A percentile compares a stretch with the other conserved stretches of the same genome.
Conservation (phyloP, 257 asterid genomes). For the Solanum rostratum region DNA sequence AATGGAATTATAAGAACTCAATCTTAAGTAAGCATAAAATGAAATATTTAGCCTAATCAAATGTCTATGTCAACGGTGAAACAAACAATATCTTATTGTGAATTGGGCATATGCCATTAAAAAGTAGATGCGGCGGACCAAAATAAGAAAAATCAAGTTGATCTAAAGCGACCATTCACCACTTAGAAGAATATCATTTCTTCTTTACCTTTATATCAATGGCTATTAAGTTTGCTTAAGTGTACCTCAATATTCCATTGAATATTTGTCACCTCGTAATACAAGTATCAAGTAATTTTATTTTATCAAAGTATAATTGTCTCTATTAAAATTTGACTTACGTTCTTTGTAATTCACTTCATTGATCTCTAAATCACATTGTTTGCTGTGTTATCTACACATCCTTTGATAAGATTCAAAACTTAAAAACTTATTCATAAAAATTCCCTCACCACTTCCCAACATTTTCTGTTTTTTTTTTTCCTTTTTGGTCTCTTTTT, state of each 20-base stretch:
- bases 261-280: accelerated
- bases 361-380: neutral
- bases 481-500: neutral
- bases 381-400: neutral
- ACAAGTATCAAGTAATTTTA: neutral
- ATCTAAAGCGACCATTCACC: neutral
- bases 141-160: neutral
- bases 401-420: neutral
- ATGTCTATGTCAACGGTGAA: neutral
- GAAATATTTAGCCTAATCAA: neutral
- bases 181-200: neutral
- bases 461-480: neutral
- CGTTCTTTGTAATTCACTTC: neutral
- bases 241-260: neutral
- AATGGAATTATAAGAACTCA: neutral
- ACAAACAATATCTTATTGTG: neutral
- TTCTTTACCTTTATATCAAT: neutral
- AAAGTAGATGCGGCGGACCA: neutral
- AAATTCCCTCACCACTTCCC: neutral
- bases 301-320: neutral
- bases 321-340: neutral
- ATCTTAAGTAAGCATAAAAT: neutral
- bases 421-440: neutral
- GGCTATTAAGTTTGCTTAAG: neutral
- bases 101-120: neutral